These are phyloP conservation scores for Trametes sanguinea DNA, from an alignment of 768 basidiomycete genomes.

Conservation along the genomic window DNA sequence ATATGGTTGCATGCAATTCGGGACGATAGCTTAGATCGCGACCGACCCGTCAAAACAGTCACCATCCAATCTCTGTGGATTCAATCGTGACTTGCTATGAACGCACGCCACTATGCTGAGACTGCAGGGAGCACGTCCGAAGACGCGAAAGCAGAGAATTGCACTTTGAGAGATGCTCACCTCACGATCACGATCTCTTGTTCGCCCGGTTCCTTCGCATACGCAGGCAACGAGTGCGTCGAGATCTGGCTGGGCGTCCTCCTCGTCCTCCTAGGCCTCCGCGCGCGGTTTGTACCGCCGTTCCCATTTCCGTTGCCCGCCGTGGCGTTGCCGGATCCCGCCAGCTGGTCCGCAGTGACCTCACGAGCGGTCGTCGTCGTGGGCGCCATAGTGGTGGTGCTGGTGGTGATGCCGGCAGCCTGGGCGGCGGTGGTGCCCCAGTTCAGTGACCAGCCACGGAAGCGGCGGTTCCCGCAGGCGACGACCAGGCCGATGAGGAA, in stretches of 20 bases:
- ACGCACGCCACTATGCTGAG: no score
- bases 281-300: conserved; percentile 19
- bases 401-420: conserved; percentile 15
- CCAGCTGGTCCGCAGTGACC: conserved; percentile 60
- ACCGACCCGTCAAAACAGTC: no score
- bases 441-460: conserved; percentile 3
- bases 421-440: conserved; percentile 12
- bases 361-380: conserved; percentile 29
- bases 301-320: conserved; percentile 30
- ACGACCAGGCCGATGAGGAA: conserved; percentile 14
- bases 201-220: conserved; percentile 85
- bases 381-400: background rate
- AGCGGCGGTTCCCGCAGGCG: conserved; percentile 16
- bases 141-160: no score
- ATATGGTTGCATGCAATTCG: no score
- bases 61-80: no score
- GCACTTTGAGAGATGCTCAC: conserved; percentile 27
- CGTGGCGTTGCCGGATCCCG: conserved; percentile 35
- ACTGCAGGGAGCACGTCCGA: no score
- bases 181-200: conserved; percentile 72
- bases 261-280: conserved; percentile 48
- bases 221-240: conserved; percentile 72
- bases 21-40: no score
- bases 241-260: conserved; percentile 80
- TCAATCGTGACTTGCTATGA: no score